Evolutionary conservation across 2,329 filamentous ascomycete genomes (phyloP), one percentile per base, ranked within the genome.

Genomic region (Neopestalotiopsis sp.): DNA sequence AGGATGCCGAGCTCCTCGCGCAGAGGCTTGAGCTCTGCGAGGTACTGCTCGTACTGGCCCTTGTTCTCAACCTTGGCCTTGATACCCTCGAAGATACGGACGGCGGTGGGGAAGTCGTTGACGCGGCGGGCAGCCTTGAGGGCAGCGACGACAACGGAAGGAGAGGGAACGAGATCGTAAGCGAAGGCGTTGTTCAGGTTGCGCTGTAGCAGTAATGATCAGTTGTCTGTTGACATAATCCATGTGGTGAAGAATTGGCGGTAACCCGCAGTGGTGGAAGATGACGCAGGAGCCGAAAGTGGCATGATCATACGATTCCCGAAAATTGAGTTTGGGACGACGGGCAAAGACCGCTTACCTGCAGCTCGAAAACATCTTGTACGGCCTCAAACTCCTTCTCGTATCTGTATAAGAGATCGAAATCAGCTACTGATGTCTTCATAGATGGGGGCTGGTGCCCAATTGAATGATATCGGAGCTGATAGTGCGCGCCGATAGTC

Each of bases 31-130:
- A 99, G 94, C 87, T 97, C 94, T 80, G 93, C 88, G 71, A 99
- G 91, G 85, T 97, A 98, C 87, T 97, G 92, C 80, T 98, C 89
- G 87, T 99, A 99, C 87, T 99, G 96, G 79, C 90, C 90, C 85
- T 94, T 92, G 90, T 97, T 99, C 90, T 99, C 96, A 76, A 98
- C 96, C 91, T 99, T 99, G 85, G 94, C 94, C 88, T 97, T 98
- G 89, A 99, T 92, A 80, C 95, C 96, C 90, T 99, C 96, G 83
- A 99, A 99, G 83, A 99, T 92, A 81, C 96, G 94, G 80, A 99
- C 96, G 77, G 96, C 96, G 74, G 96, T 99, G 75, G 96, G 96
- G 87, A 92, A 98, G 88, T 99, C 96, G 85, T 99, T 98, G 81
- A 99, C 96, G 83, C 96, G 90, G 83, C 96, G 90, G 76, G 96